Evolutionary conservation across 139 green algal genomes (phyloP), one percentile per base, ranked within the genome.

Genomic region (Chloropicon primus): DNA sequence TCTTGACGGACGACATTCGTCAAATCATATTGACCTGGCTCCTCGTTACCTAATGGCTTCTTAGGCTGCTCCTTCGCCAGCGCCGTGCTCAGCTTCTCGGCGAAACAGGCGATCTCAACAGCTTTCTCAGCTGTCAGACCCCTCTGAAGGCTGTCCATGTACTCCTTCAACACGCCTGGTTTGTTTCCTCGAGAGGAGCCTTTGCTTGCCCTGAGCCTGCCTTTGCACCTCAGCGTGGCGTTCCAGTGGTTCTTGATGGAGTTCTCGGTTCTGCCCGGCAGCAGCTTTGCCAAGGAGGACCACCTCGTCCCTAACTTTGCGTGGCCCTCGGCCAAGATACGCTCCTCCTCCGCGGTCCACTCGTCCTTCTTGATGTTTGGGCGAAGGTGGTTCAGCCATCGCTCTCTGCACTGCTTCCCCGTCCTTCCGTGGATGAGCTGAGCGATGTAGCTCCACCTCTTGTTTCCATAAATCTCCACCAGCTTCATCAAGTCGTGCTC

Each of bases 211-310:
- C 41, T 62, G 10, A 62, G 41, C 17, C 27, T 25, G 17, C 21
- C 24, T 1, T 27, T 53, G 23, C 2, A 5, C 41, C 77, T 80
- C 53, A 92, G 41, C n/a, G 85, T 93, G 28, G 82, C 81, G 74
- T 94, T 90, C 90, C 90, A 94, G 88, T 93, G 91, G 85, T 94
- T 94, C 77, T 94, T 95, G 74, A 95, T 93, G 1, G 90, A 82
- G 62, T 95, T 95, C 82, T 95, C 90, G 25, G 90, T 93, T 24
- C 84, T 81, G 10, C 90, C 90, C 5, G 85, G 84, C 71, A 96
- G 76, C 73, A 86, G 78, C 71, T 86, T 82, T 17, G 89, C 86
- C 29, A 95, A 91, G 54, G 85, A 77, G 84, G 0, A 78, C 26
- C 72, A 74, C 21, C 21, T 75, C 25, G 25, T 75, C 10, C 72